Conservation (phyloP, 768 basidiomycete genomes). For the Termitomyces heimii region DNA sequence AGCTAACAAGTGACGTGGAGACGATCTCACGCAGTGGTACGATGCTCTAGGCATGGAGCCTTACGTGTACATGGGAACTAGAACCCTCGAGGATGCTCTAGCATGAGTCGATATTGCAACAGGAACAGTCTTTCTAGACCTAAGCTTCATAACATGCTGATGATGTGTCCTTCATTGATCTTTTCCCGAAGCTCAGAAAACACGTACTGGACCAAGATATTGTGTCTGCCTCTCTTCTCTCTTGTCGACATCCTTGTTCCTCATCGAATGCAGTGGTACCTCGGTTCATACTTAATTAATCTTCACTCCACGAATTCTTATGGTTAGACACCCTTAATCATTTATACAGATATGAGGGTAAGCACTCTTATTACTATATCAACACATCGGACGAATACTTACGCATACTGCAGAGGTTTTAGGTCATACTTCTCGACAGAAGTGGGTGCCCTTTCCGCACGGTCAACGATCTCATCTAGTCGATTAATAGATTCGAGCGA, state of each 20-base stretch:
- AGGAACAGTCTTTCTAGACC: conserved; percentile 20
- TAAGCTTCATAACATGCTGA: background rate
- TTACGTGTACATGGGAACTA: conserved; percentile 62
- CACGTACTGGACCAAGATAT: conserved; percentile 52
- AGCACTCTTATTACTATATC: no score
- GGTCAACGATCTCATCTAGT: background rate
- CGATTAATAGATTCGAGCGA: background rate
- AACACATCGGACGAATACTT: no score
- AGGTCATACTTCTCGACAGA: no score
- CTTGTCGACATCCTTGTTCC: background rate
- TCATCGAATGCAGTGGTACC: conserved; percentile 21
- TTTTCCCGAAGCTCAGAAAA: conserved; percentile 23
- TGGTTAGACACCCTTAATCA: no score
- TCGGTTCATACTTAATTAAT: conserved; percentile 17
- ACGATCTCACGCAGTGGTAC: conserved; percentile 54
- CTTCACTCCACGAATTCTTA: background rate
- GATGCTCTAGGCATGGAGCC: conserved; percentile 46
- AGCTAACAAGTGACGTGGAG: conserved; percentile 2
- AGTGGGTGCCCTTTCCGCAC: background rate
- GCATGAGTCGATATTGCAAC: conserved; percentile 64
- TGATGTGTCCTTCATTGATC: background rate
- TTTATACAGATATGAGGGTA: no score
- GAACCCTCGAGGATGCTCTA: conserved; percentile 53
- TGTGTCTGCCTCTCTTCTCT: background rate
- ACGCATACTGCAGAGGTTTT: no score